Evolutionary conservation across 352 stramenopile species (phyloP).

Genomic region (Globisporangium middletonii): DNA sequence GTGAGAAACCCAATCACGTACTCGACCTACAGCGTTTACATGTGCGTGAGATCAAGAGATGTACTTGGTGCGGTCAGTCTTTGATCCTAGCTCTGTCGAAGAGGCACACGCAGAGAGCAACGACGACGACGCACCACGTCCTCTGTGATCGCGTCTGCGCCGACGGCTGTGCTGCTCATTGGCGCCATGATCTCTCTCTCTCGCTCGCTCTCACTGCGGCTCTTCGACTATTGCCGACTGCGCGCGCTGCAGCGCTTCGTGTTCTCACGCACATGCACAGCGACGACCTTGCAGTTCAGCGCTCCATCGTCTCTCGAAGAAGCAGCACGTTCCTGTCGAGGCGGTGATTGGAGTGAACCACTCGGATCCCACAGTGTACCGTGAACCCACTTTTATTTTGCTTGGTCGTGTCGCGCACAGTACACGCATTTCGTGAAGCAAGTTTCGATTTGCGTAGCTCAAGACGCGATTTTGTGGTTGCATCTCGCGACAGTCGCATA

Average conservation of each 20-base stretch:
- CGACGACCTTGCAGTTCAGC: neutral
- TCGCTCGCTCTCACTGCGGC: neutral
- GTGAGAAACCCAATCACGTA: constrained; percentile 49
- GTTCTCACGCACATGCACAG: neutral
- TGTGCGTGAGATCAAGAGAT: neutral
- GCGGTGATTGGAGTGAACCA: neutral
- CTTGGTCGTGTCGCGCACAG: too few relatives aligned
- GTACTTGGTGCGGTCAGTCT: too few relatives aligned
- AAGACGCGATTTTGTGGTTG: too few relatives aligned
- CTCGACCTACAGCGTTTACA: constrained; percentile 22
- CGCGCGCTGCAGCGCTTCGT: neutral
- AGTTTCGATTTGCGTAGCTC: too few relatives aligned
- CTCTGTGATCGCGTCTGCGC: constrained; percentile 19
- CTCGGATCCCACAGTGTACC: neutral
- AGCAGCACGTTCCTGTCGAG: neutral
- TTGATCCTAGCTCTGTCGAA: neutral
- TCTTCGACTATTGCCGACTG: neutral
- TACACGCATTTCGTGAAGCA: too few relatives aligned
- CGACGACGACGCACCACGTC: constrained; percentile 28
- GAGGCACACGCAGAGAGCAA: neutral
- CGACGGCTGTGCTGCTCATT: neutral
- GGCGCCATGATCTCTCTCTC: neutral
- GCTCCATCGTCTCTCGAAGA: too few relatives aligned
- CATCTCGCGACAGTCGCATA: too few relatives aligned
- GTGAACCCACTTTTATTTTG: constrained; percentile 8